phyloP scores from a whole-genome alignment of 2,329 filamentous ascomycete genomes.

The Penicillium capsulatum region DNA sequence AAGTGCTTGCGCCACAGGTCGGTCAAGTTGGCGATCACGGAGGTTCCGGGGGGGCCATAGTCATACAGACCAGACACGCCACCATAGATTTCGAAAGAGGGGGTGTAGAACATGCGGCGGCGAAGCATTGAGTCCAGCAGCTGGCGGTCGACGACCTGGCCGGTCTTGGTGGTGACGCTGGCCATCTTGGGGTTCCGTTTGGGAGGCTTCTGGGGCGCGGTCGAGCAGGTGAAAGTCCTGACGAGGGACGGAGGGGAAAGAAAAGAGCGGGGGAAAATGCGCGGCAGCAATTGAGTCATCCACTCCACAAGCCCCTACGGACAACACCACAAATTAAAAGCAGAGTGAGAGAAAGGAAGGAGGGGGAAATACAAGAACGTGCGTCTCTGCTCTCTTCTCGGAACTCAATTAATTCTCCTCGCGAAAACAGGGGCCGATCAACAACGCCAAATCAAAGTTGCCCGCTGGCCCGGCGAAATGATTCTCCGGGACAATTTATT shows the following conservation, averaged over 20 bases:
- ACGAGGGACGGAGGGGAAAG: slow-evolving; percentile 34
- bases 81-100: slow-evolving; percentile 92
- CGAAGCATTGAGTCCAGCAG: slow-evolving; percentile 80
- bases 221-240: slow-evolving; percentile 41
- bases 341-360: slow-evolving; percentile 7
- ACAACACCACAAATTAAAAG: slow-evolving; percentile 18
- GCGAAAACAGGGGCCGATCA: slow-evolving; percentile 10
- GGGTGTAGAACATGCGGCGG: slow-evolving; percentile 89
- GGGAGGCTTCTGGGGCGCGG: slow-evolving; percentile 32
- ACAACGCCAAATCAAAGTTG: slow-evolving; percentile 7
- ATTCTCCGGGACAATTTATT: slow-evolving; percentile 31
- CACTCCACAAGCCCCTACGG: slow-evolving; percentile 22
- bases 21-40: slow-evolving; percentile 81
- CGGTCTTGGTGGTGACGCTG: slow-evolving; percentile 73
- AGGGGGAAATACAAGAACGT: slow-evolving; percentile 5
- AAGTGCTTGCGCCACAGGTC: slow-evolving; percentile 92
- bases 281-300: slow-evolving; percentile 40
- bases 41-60: slow-evolving; percentile 84
- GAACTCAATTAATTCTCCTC: slow-evolving; percentile 8
- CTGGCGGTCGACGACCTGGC: slow-evolving; percentile 79
- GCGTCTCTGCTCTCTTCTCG: not conserved
- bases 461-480: slow-evolving; percentile 19
- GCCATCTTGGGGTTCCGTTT: slow-evolving; percentile 48
- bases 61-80: slow-evolving; percentile 87
- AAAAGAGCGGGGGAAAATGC: slow-evolving; percentile 33